phyloP scores from a whole-genome alignment of 371 early-diverging fungal species.

The Rhizopus arrhizus region DNA sequence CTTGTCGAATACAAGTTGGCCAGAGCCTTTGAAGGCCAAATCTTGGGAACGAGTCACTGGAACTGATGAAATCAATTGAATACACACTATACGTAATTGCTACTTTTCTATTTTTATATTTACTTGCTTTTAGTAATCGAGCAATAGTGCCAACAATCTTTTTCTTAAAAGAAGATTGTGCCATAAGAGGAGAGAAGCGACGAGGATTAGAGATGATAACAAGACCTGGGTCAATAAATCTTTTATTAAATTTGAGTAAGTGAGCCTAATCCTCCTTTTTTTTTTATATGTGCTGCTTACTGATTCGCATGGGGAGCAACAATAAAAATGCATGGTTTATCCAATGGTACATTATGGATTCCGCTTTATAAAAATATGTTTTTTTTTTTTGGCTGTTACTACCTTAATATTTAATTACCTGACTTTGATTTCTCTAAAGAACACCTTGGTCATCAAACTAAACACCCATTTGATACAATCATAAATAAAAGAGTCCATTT shows the following conservation, averaged over 20 bases:
- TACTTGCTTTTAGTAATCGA: slow-evolving; percentile 59
- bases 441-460: slow-evolving; percentile 52
- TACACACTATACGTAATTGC: too few species aligned
- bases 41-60: slow-evolving; percentile 86
- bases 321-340: slow-evolving; percentile 81
- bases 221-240: slow-evolving; percentile 81
- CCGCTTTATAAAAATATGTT: slow-evolving; percentile 47
- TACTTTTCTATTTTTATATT: neutral
- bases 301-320: slow-evolving; percentile 89
- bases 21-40: slow-evolving; percentile 61
- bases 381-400: neutral
- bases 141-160: slow-evolving; percentile 73
- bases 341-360: slow-evolving; percentile 68
- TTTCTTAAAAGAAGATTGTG: slow-evolving; percentile 72
- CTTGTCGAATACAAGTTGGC: slow-evolving; percentile 48
- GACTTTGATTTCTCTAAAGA: slow-evolving; percentile 76
- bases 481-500: slow-evolving; percentile 17
- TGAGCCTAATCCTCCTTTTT: neutral
- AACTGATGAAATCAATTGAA: slow-evolving; percentile 42
- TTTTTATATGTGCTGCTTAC: slow-evolving; percentile 33
- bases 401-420: slow-evolving; percentile 12
- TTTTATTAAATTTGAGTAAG: neutral
- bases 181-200: slow-evolving; percentile 72
- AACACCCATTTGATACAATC: slow-evolving; percentile 29
- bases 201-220: slow-evolving; percentile 70